Evolutionary conservation across 1,139 yeast species (phyloP).

Genomic region (Nakaseomyces sp.): DNA sequence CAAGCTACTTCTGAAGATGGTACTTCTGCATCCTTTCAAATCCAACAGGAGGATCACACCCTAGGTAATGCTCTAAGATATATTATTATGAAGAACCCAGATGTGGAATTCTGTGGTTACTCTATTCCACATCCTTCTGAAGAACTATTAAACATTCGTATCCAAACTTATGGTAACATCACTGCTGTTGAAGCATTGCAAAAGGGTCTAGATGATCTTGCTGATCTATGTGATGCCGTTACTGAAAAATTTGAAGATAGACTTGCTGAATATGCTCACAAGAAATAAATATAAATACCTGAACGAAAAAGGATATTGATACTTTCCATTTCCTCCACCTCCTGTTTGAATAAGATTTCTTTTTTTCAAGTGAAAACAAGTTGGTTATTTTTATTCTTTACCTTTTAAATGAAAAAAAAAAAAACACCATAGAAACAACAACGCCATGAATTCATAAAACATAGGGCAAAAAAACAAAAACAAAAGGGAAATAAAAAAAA

Average conservation of each 20-base stretch:
- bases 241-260: conserved; percentile 68
- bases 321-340: too few relatives aligned
- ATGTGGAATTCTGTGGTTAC: conserved; percentile 96
- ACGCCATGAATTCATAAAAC: too few relatives aligned
- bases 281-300: not conserved
- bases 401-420: too few relatives aligned
- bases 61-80: conserved; percentile 88
- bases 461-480: too few relatives aligned
- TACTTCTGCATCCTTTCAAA: conserved; percentile 89
- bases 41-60: conserved; percentile 89
- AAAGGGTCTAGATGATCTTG: conserved; percentile 80
- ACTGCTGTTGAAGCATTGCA: conserved; percentile 92
- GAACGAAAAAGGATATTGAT: too few relatives aligned
- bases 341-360: too few relatives aligned
- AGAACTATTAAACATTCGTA: conserved; percentile 76
- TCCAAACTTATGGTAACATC: conserved; percentile 81
- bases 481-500: too few relatives aligned
- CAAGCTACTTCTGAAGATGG: conserved; percentile 89
- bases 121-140: conserved; percentile 99
- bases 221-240: conserved; percentile 73
- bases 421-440: too few relatives aligned
- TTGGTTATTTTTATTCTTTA: too few relatives aligned
- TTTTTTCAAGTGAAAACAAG: too few relatives aligned
- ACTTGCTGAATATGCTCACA: conserved; percentile 25
- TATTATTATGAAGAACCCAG: conserved; percentile 94